Percentiles rank a stretch among this genome's conserved stretches.
These are phyloP conservation scores for Camelina sativa DNA, from an alignment of 345 rosid genomes.

Conservation along the genomic window DNA sequence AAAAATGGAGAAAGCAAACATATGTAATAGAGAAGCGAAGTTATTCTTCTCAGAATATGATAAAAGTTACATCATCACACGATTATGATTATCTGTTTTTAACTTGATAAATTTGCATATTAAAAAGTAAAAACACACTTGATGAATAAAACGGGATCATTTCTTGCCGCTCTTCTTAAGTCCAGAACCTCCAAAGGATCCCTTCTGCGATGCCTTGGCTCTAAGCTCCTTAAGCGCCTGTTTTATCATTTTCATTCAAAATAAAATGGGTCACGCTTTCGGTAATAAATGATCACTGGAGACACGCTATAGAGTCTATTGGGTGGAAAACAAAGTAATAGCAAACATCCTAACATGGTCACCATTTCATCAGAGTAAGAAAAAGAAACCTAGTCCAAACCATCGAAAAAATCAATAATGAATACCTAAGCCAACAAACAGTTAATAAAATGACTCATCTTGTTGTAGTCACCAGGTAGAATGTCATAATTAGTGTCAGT, in stretches of 20 bases:
- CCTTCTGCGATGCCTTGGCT: slow-evolving; percentile 85
- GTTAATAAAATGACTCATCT: background rate
- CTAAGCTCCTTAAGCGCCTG: slow-evolving; percentile 88
- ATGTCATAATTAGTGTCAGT: background rate
- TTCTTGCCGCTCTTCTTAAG: slow-evolving; percentile 97
- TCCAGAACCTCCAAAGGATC: slow-evolving; percentile 82
- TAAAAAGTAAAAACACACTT: background rate
- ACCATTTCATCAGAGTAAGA: background rate
- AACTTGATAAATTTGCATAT: slow-evolving; percentile 25
- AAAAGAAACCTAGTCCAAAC: background rate
- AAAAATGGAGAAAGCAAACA: slow-evolving; percentile 11
- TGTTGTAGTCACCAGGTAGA: background rate
- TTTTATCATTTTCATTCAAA: slow-evolving; percentile 6
- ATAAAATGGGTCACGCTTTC: background rate
- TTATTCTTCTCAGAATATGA: slow-evolving; percentile 25
- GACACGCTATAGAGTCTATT: background rate
- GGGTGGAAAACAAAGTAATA: background rate
- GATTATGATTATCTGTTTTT: slow-evolving; percentile 27
- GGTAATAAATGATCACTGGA: background rate
- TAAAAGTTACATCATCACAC: slow-evolving; percentile 40
- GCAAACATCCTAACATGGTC: slow-evolving; percentile 1
- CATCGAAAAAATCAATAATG: background rate
- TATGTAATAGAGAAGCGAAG: slow-evolving; percentile 24
- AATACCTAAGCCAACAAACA: background rate
- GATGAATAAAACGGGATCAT: slow-evolving; percentile 29